Base-by-base conservation (phyloP, 1,284 basidiomycete genomes). In the Cutaneotrichosporon spelunceum region DNA sequence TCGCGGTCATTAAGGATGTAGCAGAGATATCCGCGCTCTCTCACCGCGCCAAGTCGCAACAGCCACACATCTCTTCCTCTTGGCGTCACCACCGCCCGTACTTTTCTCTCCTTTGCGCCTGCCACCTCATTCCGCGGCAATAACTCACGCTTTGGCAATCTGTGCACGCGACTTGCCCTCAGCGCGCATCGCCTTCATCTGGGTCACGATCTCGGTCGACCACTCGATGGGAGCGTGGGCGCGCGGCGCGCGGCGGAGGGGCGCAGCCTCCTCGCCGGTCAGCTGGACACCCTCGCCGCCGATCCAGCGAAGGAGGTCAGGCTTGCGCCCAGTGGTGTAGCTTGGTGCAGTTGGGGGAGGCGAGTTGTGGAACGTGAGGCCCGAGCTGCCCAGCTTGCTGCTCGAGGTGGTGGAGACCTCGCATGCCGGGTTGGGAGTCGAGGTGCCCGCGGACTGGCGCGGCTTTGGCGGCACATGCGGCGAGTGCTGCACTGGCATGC, bases 271-370 rank as follows among this genome's bases (percentile, higher is more conserved):
- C 60, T 72, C 71, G 3, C 72, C 74, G 16, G 70, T 67, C 29
- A 71, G 62, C 33, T n/a, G 56, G 53, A 72, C 68, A 4, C 34
- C 50, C 56, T 73, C 59, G 3, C 75, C 76, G 2, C 57, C 58
- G 6, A 70, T 34, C 77, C 77, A 78, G 50, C 65, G 61, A 23
- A 78, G 48, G 26, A 78, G 61, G 26, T 67, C 66, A 9, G 77
- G 75, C 14, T 71, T 64, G 6, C 56, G 57, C 1, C 77, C 77
- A 3, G 69, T 69, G 9, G 71, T 74, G 60, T 77, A 78, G n/a
- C 53, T 65, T 23, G 75, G 75, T 21, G 72, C 69, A 6, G 74
- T 68, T 9, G 77, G 70, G 2, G 77, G 74, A 4, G 77, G 77
- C 2, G 72, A 66, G 64, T 78, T 69, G 60, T 75, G 73, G 55